phyloP scores from a whole-genome alignment of 2,329 filamentous ascomycete genomes.

The Cordyceps fumosorosea region DNA sequence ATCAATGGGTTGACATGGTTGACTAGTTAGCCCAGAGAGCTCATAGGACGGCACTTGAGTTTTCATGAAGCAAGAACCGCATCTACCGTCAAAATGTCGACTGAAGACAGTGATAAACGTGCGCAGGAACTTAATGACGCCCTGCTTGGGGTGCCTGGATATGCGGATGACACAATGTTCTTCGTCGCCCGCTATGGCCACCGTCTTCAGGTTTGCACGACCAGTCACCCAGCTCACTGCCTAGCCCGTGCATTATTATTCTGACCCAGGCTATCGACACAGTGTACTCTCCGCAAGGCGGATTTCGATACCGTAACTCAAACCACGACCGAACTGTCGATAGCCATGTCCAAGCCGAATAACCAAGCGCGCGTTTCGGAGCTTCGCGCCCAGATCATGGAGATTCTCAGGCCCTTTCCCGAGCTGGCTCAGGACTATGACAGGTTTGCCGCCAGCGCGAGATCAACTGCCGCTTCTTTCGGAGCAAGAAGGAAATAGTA shows the following conservation, averaged over 20 bases:
- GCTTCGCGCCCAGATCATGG: constrained; percentile 18
- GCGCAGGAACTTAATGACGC: constrained; percentile 22
- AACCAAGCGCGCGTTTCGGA: constrained; percentile 15
- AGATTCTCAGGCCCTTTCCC: constrained; percentile 22
- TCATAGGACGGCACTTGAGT: neutral
- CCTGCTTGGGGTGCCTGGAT: constrained; percentile 22
- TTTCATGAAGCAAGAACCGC: neutral
- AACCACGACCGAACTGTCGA: constrained; percentile 15
- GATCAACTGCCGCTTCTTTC: neutral
- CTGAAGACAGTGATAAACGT: constrained; percentile 18
- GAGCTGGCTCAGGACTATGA: constrained; percentile 24
- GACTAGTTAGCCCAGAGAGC: too few relatives aligned
- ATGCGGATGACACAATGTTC: constrained; percentile 25
- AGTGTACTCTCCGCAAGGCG: constrained; percentile 20
- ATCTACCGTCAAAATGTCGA: constrained; percentile 1
- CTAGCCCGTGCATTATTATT: neutral
- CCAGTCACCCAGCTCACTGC: neutral
- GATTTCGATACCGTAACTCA: constrained; percentile 22
- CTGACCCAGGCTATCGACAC: neutral
- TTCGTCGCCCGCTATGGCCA: constrained; percentile 23
- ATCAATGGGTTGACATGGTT: too few relatives aligned
- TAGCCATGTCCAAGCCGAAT: constrained; percentile 15
- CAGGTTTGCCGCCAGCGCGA: constrained; percentile 15
- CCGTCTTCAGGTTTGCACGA: constrained; percentile 19
- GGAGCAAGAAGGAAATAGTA: neutral